Evolutionary conservation across 2,329 filamentous ascomycete genomes (phyloP).

Genomic region (Cytospora paraplurivora): DNA sequence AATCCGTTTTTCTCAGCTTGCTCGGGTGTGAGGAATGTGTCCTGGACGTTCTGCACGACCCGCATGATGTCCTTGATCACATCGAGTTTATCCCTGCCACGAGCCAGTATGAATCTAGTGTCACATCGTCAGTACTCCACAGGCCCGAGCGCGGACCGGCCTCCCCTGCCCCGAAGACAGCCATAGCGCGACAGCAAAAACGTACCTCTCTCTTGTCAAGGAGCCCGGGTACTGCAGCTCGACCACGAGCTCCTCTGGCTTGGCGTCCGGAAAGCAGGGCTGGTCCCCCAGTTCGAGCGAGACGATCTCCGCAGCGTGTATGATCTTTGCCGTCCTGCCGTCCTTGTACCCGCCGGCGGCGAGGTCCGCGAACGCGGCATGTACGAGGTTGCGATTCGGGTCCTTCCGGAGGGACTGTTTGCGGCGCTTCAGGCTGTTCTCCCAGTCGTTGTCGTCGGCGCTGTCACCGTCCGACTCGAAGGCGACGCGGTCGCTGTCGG

Average conservation of each 20-base stretch:
- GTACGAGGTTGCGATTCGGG: conserved; percentile 49
- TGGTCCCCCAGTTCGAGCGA: conserved; percentile 54
- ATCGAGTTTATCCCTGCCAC: conserved; percentile 77
- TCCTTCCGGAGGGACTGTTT: conserved; percentile 45
- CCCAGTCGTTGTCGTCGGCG: conserved; percentile 56
- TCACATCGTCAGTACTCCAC: conserved; percentile 23
- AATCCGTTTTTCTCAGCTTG: conserved; percentile 61
- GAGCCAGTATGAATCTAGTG: conserved; percentile 70
- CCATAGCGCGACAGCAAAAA: neutral
- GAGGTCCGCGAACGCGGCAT: conserved; percentile 37
- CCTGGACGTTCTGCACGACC: conserved; percentile 68
- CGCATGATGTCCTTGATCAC: conserved; percentile 73
- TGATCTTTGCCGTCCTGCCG: conserved; percentile 50
- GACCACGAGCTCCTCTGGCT: conserved; percentile 59
- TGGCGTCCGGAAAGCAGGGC: conserved; percentile 49
- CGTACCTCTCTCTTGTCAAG: conserved; percentile 38
- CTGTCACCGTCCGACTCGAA: conserved; percentile 55
- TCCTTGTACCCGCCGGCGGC: conserved; percentile 16
- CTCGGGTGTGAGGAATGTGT: conserved; percentile 75
- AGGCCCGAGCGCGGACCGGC: neutral
- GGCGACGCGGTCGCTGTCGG: conserved; percentile 46
- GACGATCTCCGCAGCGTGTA: conserved; percentile 62
- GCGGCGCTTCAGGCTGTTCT: conserved; percentile 50
- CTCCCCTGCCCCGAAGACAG: neutral
- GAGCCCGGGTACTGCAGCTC: conserved; percentile 81